Evolutionary conservation across 169 alveolate genomes (phyloP).

Genomic region (Fabrea salina): DNA sequence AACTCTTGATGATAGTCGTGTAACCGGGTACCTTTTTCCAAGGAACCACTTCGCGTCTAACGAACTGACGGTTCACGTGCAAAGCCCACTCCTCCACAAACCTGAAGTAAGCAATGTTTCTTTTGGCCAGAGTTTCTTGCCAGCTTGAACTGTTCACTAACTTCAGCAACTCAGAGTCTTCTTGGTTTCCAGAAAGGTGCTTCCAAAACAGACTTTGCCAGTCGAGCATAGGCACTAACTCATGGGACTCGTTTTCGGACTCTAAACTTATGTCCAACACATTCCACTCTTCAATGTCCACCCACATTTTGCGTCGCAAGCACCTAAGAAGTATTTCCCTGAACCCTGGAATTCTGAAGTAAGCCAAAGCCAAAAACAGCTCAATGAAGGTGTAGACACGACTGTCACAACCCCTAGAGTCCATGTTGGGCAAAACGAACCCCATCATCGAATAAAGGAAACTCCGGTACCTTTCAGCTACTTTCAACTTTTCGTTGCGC

Average conservation of each 20-base stretch:
- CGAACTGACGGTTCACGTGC: slow-evolving; percentile 38
- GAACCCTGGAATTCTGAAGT: slow-evolving; percentile 59
- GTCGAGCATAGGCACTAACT: slow-evolving; percentile 41
- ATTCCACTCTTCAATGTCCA: slow-evolving; percentile 56
- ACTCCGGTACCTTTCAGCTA: slow-evolving; percentile 41
- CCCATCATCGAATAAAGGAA: slow-evolving; percentile 34
- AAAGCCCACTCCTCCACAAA: slow-evolving; percentile 53
- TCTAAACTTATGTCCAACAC: slow-evolving; percentile 42
- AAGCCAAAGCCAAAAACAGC: slow-evolving; percentile 42
- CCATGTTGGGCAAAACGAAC: slow-evolving; percentile 42
- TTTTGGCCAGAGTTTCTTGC: slow-evolving; percentile 41
- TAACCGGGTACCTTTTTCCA: slow-evolving; percentile 73
- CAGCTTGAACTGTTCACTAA: slow-evolving; percentile 34
- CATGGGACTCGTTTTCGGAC: slow-evolving; percentile 8
- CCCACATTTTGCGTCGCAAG: slow-evolving; percentile 12
- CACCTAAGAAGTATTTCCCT: slow-evolving; percentile 31
- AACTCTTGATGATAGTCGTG: slow-evolving; percentile 38
- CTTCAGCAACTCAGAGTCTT: slow-evolving; percentile 22
- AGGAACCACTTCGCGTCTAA: slow-evolving; percentile 38
- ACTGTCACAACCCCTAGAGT: slow-evolving; percentile 41
- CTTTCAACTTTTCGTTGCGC: slow-evolving; percentile 28
- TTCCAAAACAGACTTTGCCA: slow-evolving; percentile 53
- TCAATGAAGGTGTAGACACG: slow-evolving; percentile 50
- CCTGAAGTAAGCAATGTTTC: slow-evolving; percentile 58
- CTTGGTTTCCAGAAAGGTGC: slow-evolving; percentile 36